Base-by-base conservation (phyloP, 352 stramenopile genomes). In the Globisporangium rhizosaccharum region DNA sequence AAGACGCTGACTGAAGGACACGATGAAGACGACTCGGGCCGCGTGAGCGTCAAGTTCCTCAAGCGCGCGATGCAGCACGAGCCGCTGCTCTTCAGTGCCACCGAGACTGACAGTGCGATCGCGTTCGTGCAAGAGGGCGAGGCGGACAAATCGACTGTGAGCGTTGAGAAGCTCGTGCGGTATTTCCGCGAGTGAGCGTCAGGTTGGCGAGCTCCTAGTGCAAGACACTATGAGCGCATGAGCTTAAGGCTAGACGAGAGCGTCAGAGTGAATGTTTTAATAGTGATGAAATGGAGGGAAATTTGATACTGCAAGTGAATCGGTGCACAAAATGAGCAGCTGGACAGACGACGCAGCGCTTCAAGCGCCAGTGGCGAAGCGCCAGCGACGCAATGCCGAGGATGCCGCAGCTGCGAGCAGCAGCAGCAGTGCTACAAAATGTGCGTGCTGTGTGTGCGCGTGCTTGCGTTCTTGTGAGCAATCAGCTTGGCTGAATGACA, bases 1-100 rank as follows among this genome's bases (percentile, higher is more conserved):
- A 67, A 65, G 61, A 67, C 62, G 56, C 67, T 93, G 45, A 67
- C 72, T 14, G 71, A 88, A 56, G 68, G 74, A 30, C 76, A 91
- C 67, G 76, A 86, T 3, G 82, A 87, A 51, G 82, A 85, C 49
- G 59, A 59, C n/a, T 36, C 30, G 30, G 68, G 70, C 3, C 53
- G 57, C 36, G 75, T 91, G 46, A 86, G 71, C 48, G 66, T 69
- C 37, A 80, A 84, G 62, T 88, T 71, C 62, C 70, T 93, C 26
- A 76, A 77, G 51, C 72, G 66, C 25, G 78, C 81, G 37, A 89
- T 93, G 81, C 52, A 68, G 37, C 76, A 87, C 46, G 83, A 93
- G 66, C 79, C 83, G 33, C 65, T 90, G 66, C 79, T 93, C 12
- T 93, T 93, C 65, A 93, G 81, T 55, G 70, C 80, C 25, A 68